These are phyloP conservation scores for Lycium ferocissimum DNA, from an alignment of 257 asterid genomes.

Conservation along the genomic window DNA sequence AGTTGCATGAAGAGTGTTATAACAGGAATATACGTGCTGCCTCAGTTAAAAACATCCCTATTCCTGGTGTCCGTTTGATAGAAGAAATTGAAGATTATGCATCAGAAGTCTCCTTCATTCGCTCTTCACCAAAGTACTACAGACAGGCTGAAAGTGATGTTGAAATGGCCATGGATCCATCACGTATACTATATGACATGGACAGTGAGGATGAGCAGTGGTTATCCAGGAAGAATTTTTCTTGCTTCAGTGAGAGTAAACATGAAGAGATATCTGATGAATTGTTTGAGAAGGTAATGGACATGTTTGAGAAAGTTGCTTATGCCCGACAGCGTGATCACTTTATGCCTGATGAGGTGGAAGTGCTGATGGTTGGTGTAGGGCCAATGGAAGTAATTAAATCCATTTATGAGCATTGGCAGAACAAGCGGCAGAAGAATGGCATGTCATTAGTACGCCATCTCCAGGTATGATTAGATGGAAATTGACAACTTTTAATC, in stretches of 20 bases:
- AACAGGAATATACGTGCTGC: slow-evolving; percentile 97
- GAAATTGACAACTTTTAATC: slow-evolving; percentile 17
- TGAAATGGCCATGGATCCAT: slow-evolving; percentile 92
- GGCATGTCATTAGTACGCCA: slow-evolving; percentile 88
- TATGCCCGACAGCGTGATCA: slow-evolving; percentile 64
- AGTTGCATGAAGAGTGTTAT: slow-evolving; percentile 91
- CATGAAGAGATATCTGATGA: slow-evolving; percentile 67
- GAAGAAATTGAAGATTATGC: slow-evolving; percentile 67
- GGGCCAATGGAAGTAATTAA: slow-evolving; percentile 58
- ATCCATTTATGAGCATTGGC: slow-evolving; percentile 75
- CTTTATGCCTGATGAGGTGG: slow-evolving; percentile 72
- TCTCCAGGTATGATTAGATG: slow-evolving; percentile 68
- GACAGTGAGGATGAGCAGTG: slow-evolving; percentile 95
- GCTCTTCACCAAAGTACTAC: slow-evolving; percentile 61
- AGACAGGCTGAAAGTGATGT: slow-evolving; percentile 85
- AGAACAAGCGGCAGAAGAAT: slow-evolving; percentile 70
- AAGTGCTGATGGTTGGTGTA: slow-evolving; percentile 59
- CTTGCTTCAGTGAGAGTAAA: slow-evolving; percentile 33
- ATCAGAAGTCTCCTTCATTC: slow-evolving; percentile 57
- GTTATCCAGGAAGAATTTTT: slow-evolving; percentile 49
- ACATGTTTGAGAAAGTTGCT: slow-evolving; percentile 81
- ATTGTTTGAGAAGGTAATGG: slow-evolving; percentile 71
- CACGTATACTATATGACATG: slow-evolving; percentile 75
- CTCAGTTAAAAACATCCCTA: slow-evolving; percentile 89
- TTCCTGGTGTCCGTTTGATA: slow-evolving; percentile 83